phyloP scores from a whole-genome alignment of 2,329 filamentous ascomycete genomes.

The Ceratocystis smalleyi region DNA sequence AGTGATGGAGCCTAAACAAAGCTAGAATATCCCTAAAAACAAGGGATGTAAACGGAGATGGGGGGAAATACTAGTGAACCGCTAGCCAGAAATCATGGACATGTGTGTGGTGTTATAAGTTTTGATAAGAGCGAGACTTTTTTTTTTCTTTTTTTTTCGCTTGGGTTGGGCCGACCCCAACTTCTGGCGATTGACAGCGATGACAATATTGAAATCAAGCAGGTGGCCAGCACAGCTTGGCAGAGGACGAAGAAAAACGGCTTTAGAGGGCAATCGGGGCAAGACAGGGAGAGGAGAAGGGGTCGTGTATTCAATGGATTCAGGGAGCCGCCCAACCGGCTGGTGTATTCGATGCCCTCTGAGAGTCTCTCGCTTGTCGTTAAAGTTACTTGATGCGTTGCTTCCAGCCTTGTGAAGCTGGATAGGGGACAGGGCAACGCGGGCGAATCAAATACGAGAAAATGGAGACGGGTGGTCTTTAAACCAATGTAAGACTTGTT shows the following conservation, averaged over 20 bases:
- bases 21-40: neutral
- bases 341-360: neutral
- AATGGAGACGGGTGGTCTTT: too few species aligned
- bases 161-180: neutral
- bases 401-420: too few species aligned
- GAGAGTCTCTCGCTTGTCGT: too few species aligned
- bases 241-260: neutral
- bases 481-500: too few species aligned
- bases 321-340: neutral
- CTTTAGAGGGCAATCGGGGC: neutral
- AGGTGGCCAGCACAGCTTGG: neutral
- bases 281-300: neutral
- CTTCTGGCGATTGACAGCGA: neutral
- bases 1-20: neutral
- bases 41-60: neutral
- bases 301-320: neutral
- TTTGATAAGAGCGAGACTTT: neutral
- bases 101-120: neutral
- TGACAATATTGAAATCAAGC: neutral
- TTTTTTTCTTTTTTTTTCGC: neutral
- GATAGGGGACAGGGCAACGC: too few species aligned
- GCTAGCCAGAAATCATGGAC: neutral
- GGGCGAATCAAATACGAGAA: too few species aligned
- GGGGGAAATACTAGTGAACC: neutral
- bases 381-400: too few species aligned